phyloP scores from a whole-genome alignment of 73 alveolate species.

The Tetrahymena elliotti region DNA sequence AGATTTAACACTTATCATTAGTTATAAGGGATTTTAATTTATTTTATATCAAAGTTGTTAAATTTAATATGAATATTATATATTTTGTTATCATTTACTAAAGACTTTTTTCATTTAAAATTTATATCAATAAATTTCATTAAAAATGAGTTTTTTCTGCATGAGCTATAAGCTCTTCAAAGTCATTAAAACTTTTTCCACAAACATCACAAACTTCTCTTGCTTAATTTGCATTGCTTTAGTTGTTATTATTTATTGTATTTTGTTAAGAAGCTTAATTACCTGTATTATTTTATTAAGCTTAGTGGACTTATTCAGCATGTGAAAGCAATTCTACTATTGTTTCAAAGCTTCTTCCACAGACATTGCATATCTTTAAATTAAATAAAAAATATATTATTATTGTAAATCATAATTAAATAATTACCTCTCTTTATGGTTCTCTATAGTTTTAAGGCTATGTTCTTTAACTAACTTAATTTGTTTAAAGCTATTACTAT shows the following conservation, averaged over 20 bases:
- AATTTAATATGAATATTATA: too few relatives aligned
- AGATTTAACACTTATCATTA: background rate
- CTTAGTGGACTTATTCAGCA: background rate
- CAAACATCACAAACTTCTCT: background rate
- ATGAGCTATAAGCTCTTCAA: background rate
- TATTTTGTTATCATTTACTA: background rate
- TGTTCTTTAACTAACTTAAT: background rate
- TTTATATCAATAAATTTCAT: background rate
- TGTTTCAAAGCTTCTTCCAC: background rate
- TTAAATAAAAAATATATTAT: background rate
- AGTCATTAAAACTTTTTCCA: background rate
- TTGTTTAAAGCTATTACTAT: background rate
- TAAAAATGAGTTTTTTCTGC: background rate
- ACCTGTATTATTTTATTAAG: background rate
- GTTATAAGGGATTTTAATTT: too few relatives aligned
- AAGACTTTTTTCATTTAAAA: background rate
- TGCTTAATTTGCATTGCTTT: background rate
- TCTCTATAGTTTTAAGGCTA: background rate
- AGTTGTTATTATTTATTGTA: background rate
- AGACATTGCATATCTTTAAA: background rate
- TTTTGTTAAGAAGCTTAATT: background rate
- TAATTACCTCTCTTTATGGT: background rate
- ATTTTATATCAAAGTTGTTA: background rate
- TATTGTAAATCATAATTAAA: background rate
- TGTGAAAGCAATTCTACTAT: background rate